Evolutionary conservation across 345 rosid species (phyloP).

Genomic region (Melaleuca quinquenervia): DNA sequence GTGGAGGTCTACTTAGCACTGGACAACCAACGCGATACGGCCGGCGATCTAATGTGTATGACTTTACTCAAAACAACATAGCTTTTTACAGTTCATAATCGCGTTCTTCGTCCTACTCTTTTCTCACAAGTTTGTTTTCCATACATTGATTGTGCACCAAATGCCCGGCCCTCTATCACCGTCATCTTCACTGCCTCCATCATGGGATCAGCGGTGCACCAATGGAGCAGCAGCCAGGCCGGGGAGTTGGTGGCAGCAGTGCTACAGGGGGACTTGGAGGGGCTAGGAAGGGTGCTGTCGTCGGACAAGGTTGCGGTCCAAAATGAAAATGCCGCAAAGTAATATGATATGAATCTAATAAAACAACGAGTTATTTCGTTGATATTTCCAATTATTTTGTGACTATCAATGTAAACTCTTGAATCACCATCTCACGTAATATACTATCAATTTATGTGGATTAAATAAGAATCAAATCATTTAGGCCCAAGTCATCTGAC

Average conservation of each 20-base stretch:
- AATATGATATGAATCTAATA: background rate
- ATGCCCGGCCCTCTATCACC: background rate
- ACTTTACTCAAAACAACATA: too few relatives aligned
- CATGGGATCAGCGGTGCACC: slow-evolving; percentile 15
- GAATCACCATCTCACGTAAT: background rate
- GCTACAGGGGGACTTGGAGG: slow-evolving; percentile 41
- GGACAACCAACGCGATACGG: too few relatives aligned
- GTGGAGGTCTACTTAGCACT: too few relatives aligned
- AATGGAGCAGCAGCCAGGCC: slow-evolving; percentile 87
- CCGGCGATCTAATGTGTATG: too few relatives aligned
- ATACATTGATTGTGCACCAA: background rate
- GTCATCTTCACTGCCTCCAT: background rate
- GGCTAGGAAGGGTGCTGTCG: slow-evolving; percentile 57
- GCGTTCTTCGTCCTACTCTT: background rate
- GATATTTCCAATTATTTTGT: too few relatives aligned
- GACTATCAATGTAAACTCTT: background rate
- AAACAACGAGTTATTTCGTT: background rate
- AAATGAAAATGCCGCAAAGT: background rate
- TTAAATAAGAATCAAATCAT: background rate
- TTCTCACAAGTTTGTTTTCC: background rate
- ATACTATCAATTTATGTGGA: background rate
- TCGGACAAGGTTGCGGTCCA: slow-evolving; percentile 51
- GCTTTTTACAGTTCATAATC: background rate
- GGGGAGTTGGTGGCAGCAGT: slow-evolving; percentile 69
- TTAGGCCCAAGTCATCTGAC: background rate